A percentile compares a stretch with the other conserved stretches of the same genome.
Evolutionary conservation across 495 filamentous ascomycete species (phyloP).

Genomic region (Penicillium turbatum): DNA sequence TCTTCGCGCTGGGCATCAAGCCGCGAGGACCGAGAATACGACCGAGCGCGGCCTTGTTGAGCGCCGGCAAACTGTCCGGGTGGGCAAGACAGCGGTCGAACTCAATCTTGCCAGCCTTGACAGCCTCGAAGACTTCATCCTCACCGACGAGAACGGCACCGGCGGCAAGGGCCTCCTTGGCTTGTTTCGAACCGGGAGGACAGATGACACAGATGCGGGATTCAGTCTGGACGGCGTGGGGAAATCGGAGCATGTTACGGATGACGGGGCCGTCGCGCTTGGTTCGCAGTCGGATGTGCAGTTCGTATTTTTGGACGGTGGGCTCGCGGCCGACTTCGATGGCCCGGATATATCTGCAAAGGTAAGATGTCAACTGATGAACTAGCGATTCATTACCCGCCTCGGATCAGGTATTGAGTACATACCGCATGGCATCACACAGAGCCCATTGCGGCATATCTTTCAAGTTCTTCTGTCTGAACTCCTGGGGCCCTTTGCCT

Average conservation of each 20-base stretch:
- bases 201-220: constrained; percentile 84
- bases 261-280: constrained; percentile 78
- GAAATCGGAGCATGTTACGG: constrained; percentile 81
- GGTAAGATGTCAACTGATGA: constrained; percentile 12
- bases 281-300: constrained; percentile 73
- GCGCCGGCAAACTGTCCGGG: constrained; percentile 61
- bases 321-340: constrained; percentile 83
- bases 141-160: constrained; percentile 83
- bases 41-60: constrained; percentile 75
- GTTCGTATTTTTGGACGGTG: constrained; percentile 74
- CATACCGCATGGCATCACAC: constrained; percentile 90
- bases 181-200: constrained; percentile 65
- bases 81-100: constrained; percentile 92
- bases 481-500: constrained; percentile 62
- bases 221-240: constrained; percentile 82
- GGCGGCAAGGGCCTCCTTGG: constrained; percentile 63
- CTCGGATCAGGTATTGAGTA: not conserved
- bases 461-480: constrained; percentile 55
- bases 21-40: constrained; percentile 81
- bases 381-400: not conserved
- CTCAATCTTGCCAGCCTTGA: constrained; percentile 68
- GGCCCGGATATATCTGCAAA: constrained; percentile 76
- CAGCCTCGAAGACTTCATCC: constrained; percentile 73
- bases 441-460: constrained; percentile 67
- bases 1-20: constrained; percentile 86